Evolutionary conservation across 176 grass and related monocot species (phyloP), one percentile per base, ranked within the genome.

Genomic region (Zea luxurians): DNA sequence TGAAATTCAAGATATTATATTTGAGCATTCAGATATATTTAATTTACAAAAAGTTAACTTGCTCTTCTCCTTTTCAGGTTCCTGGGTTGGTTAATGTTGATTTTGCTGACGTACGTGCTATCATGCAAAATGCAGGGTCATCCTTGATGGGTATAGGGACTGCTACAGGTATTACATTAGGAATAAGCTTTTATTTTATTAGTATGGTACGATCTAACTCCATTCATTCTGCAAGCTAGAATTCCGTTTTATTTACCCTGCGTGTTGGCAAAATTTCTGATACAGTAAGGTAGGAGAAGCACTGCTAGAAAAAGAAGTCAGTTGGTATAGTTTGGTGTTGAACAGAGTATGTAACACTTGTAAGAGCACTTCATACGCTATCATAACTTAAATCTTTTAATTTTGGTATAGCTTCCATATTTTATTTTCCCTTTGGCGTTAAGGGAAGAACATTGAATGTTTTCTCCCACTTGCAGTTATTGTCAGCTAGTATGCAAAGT

Each of bases 71-170:
- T 83, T 89, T 74, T 73, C 85, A 97, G 93, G 93, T 93, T 76
- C 93, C 93, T 35, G 93, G 93, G 40, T 83, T 97, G 74, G 93
- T 97, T 79, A 97, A 97, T 87, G 93, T 97, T 64, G 93, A 97
- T 78, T 97, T 97, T 89, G 93, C 93, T 88, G 95, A 98, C 87
- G 95, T 98, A 62, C 90, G 91, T 64, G 78, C 95, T 64, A 94
- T 98, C 79, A 92, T 98, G 95, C 76, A 86, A 85, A 85, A 98
- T 88, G 95, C 95, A 72, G 95, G 95, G n/a, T 98, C 95, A 74
- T 98, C 95, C 70, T 86, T 98, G 83, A 98, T 98, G 95, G 95
- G 95, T 74, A 98, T 98, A 82, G 95, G 95, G 50, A 94, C 83
- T 74, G 95, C 89, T 78, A 94, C 95, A 89, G 95, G 95, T 98